Evolutionary conservation across 2,329 filamentous ascomycete genomes (phyloP).

Genomic region (Pestalotiopsis fici): DNA sequence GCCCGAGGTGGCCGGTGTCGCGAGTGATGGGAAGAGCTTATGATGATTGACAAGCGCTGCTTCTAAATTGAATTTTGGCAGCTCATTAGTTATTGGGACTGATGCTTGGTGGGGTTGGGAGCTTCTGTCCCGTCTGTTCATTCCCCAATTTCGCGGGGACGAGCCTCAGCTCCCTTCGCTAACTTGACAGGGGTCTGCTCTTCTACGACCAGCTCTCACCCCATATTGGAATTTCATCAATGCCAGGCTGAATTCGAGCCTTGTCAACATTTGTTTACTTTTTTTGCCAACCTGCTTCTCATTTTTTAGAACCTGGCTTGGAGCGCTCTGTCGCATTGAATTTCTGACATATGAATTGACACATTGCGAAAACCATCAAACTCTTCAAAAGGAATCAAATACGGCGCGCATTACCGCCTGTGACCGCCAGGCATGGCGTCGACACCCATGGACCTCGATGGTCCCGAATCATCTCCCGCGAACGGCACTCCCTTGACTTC

Average conservation of each 20-base stretch:
- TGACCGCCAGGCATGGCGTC: conserved; percentile 9
- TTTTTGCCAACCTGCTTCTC: background rate
- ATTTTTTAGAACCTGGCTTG: background rate
- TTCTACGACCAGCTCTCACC: background rate
- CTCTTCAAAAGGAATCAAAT: background rate
- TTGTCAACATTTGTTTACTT: conserved; percentile 6
- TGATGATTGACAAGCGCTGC: background rate
- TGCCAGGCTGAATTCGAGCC: conserved; percentile 7
- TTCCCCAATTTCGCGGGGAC: conserved; percentile 1
- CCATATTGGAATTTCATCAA: background rate
- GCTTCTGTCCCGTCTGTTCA: background rate
- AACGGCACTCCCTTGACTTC: conserved; percentile 38
- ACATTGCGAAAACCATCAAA: background rate
- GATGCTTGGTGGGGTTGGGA: conserved; percentile 9
- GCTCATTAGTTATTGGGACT: background rate
- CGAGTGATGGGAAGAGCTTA: background rate
- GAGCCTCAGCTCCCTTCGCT: background rate
- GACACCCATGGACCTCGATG: conserved; percentile 55
- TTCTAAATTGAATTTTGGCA: background rate
- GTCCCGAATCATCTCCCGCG: conserved; percentile 38
- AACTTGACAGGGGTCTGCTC: background rate
- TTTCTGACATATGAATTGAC: background rate
- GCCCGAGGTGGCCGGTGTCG: background rate
- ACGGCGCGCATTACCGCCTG: background rate
- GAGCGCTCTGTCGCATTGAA: too few relatives aligned